These are phyloP conservation scores for Rhizodiscina lignyota DNA, from an alignment of 495 filamentous ascomycete genomes.

Conservation along the genomic window DNA sequence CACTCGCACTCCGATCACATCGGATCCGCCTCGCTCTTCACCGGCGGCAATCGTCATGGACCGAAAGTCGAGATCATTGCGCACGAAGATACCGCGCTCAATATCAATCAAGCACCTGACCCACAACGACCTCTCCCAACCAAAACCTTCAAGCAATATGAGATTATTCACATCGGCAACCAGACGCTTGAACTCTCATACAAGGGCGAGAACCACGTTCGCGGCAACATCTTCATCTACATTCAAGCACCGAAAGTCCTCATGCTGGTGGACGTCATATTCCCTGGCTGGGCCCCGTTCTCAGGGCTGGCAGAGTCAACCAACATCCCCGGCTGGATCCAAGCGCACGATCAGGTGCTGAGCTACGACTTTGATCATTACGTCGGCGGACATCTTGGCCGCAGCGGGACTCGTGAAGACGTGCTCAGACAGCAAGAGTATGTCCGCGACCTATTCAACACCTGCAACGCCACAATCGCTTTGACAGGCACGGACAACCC, in stretches of 20 bases:
- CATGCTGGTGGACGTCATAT: constrained; percentile 1
- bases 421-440: no score
- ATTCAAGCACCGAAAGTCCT: background rate
- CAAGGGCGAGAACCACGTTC: no score
- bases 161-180: constrained; percentile 14
- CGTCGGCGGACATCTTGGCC: no score
- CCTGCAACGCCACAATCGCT: constrained; percentile 16
- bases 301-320: constrained; percentile 17
- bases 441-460: no score
- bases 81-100: constrained; percentile 15
- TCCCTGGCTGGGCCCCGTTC: constrained; percentile 27
- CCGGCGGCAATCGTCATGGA: no score
- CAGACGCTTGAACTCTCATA: no score
- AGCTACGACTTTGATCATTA: constrained; percentile 25
- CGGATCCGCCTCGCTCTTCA: no score
- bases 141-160: constrained; percentile 16
- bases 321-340: constrained; percentile 23
- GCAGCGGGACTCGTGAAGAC: no score
- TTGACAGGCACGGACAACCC: constrained; percentile 11
- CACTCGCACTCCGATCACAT: no score
- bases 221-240: constrained; percentile 3
- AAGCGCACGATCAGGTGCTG: constrained; percentile 24
- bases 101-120: constrained; percentile 11
- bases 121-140: constrained; percentile 18
- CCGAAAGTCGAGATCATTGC: constrained; percentile 19